phyloP scores from a whole-genome alignment of 176 grass and related monocot species.

The Echinochloa phyllopogon region DNA sequence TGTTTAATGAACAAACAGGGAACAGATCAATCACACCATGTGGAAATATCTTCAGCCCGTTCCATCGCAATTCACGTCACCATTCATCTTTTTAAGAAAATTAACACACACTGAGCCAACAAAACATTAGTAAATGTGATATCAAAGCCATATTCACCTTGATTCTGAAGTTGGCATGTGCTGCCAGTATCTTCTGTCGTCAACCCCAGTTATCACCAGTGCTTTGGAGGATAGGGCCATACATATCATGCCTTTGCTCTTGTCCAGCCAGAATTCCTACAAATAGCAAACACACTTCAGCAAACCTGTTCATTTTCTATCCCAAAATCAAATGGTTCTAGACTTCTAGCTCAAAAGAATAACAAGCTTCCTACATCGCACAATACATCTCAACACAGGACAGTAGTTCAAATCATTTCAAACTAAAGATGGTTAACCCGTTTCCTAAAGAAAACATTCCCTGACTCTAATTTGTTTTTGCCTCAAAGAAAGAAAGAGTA shows the following conservation, averaged over 20 bases:
- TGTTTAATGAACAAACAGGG: background rate
- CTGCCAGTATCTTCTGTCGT: constrained; percentile 89
- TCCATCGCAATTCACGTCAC: constrained; percentile 7
- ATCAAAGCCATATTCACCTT: constrained; percentile 45
- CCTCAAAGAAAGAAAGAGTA: no score
- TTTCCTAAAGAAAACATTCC: background rate
- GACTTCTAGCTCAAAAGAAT: background rate
- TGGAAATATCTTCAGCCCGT: background rate
- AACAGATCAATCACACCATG: constrained; percentile 31
- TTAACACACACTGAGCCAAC: constrained; percentile 10
- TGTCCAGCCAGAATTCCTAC: constrained; percentile 92
- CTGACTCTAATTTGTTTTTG: background rate
- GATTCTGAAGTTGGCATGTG: constrained; percentile 85
- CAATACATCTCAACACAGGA: background rate
- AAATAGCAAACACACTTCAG: constrained; percentile 41
- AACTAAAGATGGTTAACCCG: background rate
- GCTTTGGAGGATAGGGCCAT: constrained; percentile 85
- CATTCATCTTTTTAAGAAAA: constrained; percentile 3
- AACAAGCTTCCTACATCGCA: background rate
- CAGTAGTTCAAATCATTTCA: background rate
- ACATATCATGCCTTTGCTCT: constrained; percentile 72
- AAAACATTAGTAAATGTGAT: constrained; percentile 18
- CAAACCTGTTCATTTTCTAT: background rate
- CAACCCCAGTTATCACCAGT: constrained; percentile 79
- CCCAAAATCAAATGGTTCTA: background rate